phyloP scores from a whole-genome alignment of 768 basidiomycete species.

The Pisolithus albus region DNA sequence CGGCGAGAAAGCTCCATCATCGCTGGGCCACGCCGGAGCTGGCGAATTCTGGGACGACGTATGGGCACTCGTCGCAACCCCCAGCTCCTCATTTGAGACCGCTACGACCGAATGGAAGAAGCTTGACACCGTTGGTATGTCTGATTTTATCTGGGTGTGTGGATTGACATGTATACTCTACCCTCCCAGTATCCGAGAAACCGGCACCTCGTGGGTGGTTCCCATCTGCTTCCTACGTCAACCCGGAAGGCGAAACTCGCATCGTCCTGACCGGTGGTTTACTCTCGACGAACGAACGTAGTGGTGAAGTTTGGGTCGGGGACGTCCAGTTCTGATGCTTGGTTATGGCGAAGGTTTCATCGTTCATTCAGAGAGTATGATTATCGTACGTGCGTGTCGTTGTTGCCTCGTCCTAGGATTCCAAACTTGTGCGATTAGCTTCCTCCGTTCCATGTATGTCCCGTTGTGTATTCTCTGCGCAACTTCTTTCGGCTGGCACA shows the following conservation, averaged over 20 bases:
- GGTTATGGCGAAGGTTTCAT: no score
- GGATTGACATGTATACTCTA: background rate
- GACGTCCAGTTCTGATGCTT: constrained; percentile 19
- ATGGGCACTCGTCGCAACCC: constrained; percentile 27
- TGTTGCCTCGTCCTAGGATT: background rate
- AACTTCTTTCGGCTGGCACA: no score
- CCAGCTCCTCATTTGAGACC: background rate
- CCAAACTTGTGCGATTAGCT: background rate
- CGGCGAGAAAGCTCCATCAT: constrained; percentile 31
- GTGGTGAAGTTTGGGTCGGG: constrained; percentile 36
- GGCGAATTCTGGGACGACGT: constrained; percentile 36
- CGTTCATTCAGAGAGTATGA: no score
- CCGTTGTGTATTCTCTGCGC: no score
- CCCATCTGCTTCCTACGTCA: constrained; percentile 22
- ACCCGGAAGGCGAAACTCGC: constrained; percentile 15
- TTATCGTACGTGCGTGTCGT: no score
- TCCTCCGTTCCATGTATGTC: no score
- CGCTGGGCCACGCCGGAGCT: constrained; percentile 33
- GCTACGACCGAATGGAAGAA: constrained; percentile 20
- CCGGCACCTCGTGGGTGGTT: constrained; percentile 42
- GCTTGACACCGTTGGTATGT: constrained; percentile 9
- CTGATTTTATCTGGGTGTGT: background rate
- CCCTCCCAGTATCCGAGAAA: background rate
- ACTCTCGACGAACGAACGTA: constrained; percentile 34
- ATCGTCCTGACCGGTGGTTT: constrained; percentile 37